Evolutionary conservation across 345 rosid species (phyloP).

Genomic region (Populus nigra): DNA sequence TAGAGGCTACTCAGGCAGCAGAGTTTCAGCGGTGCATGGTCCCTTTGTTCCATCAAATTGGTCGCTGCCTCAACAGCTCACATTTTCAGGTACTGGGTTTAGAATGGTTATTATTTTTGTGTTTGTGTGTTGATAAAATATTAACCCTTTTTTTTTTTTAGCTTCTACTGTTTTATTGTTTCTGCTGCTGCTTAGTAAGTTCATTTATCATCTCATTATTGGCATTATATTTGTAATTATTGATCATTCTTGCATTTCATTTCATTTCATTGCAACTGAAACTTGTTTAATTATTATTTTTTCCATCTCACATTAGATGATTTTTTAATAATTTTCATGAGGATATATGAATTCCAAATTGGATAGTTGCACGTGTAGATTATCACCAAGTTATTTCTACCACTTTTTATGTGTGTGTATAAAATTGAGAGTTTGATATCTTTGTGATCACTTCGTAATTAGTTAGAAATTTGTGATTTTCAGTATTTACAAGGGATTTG

Average conservation of each 20-base stretch:
- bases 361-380: neutral
- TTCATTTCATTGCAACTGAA: neutral
- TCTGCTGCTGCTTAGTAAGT: neutral
- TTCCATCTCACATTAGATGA: neutral
- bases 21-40: conserved; percentile 84
- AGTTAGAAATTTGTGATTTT: no score
- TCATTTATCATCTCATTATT: neutral
- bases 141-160: neutral
- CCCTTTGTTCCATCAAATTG: conserved; percentile 57
- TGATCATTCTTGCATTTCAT: neutral
- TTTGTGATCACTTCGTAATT: no score
- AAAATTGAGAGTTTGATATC: neutral
- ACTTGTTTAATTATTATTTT: neutral
- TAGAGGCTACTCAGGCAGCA: conserved; percentile 75
- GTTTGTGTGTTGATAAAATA: neutral
- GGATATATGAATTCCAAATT: conserved; percentile 2
- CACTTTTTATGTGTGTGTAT: neutral
- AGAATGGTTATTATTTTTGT: neutral
- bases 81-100: conserved; percentile 66
- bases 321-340: conserved; percentile 3
- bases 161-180: neutral
- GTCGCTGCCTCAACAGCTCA: conserved; percentile 63
- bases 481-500: neutral
- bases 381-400: neutral
- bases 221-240: neutral